Percentiles rank a stretch among this genome's conserved stretches.
These are phyloP conservation scores for Hyparrhenia diplandra DNA, from an alignment of 176 grass and related monocot species.

Conservation along the genomic window DNA sequence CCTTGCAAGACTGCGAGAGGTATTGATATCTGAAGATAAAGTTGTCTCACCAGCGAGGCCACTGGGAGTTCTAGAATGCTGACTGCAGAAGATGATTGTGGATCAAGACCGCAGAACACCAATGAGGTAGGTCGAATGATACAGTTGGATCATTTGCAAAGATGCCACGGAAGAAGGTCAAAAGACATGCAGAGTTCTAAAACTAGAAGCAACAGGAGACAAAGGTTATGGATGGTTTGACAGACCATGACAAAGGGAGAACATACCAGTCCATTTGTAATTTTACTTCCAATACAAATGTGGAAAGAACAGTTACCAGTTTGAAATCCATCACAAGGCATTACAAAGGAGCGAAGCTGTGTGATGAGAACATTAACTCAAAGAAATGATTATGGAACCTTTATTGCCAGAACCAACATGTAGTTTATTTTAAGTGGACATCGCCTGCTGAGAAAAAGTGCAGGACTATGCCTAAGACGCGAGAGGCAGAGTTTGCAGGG, in stretches of 20 bases:
- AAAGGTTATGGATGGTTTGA: slow-evolving; percentile 22
- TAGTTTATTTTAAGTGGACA: slow-evolving; percentile 93
- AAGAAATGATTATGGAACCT: slow-evolving; percentile 25
- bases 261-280: slow-evolving; percentile 31
- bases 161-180: slow-evolving; percentile 11
- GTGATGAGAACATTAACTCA: background rate
- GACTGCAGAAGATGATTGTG: background rate
- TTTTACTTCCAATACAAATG: slow-evolving; percentile 15
- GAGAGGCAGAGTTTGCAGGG: slow-evolving; percentile 76
- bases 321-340: slow-evolving; percentile 29
- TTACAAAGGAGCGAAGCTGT: slow-evolving; percentile 20
- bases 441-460: slow-evolving; percentile 71
- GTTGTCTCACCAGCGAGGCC: background rate
- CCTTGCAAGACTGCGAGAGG: slow-evolving; percentile 15
- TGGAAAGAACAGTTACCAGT: background rate
- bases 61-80: slow-evolving; percentile 27
- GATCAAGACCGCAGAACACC: slow-evolving; percentile 5
- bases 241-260: slow-evolving; percentile 65
- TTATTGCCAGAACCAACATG: slow-evolving; percentile 42
- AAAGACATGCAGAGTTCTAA: slow-evolving; percentile 15
- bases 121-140: background rate
- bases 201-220: slow-evolving; percentile 31
- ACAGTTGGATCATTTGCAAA: slow-evolving; percentile 21
- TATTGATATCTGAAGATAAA: slow-evolving; percentile 27
- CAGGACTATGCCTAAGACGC: slow-evolving; percentile 47